Evolutionary conservation across 2,329 filamentous ascomycete species (phyloP).

Genomic region (Colletotrichum graminicola): DNA sequence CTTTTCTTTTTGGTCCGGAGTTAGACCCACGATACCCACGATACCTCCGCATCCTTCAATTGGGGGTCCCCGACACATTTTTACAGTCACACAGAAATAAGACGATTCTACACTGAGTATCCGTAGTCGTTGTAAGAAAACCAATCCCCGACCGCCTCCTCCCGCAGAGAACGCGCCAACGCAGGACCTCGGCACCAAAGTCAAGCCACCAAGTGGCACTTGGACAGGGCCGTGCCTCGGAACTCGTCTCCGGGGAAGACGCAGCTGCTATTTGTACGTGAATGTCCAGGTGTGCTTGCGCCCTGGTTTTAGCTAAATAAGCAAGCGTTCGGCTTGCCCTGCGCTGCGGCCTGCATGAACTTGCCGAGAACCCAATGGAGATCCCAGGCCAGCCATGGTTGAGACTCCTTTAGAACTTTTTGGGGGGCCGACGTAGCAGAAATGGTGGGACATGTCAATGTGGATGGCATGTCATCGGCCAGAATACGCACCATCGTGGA

Average conservation of each 20-base stretch:
- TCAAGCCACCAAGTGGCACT: conserved; percentile 31
- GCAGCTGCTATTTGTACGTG: background rate
- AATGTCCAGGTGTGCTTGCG: background rate
- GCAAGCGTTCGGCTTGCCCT: conserved; percentile 15
- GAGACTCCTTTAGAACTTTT: background rate
- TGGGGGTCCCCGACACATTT: background rate
- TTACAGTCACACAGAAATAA: conserved; percentile 11
- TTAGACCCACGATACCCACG: conserved; percentile 13
- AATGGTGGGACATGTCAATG: background rate
- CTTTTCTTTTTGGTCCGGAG: background rate
- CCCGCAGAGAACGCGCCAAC: conserved; percentile 20
- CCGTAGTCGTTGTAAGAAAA: no score
- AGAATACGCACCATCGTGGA: background rate
- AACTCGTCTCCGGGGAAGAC: conserved; percentile 22
- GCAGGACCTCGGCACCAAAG: conserved; percentile 36
- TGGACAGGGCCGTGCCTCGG: conserved; percentile 27
- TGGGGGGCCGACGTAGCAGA: background rate
- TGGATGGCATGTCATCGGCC: background rate
- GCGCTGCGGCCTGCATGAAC: conserved; percentile 32
- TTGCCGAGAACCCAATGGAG: conserved; percentile 25
- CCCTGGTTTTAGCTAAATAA: background rate
- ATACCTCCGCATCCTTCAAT: conserved; percentile 10
- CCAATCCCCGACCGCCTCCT: conserved; percentile 14
- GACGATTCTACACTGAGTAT: background rate
- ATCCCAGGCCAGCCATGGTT: conserved; percentile 20